phyloP scores from a whole-genome alignment of 1,139 yeast species.

The Geotrichum carabidarum region DNA sequence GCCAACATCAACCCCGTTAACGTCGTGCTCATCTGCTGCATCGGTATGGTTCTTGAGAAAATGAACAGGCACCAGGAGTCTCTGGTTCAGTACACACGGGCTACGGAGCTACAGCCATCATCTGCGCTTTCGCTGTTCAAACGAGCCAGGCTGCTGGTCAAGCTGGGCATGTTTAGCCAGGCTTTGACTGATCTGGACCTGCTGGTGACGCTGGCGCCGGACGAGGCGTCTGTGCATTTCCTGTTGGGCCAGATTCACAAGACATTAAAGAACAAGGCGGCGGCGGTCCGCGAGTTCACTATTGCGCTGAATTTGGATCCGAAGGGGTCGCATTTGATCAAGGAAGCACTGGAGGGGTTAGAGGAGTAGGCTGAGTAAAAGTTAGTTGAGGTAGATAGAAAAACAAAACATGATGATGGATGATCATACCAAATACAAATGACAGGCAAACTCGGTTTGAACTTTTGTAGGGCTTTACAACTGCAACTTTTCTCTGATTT shows the following conservation, averaged over 20 bases:
- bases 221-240: slow-evolving; percentile 91
- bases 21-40: slow-evolving; percentile 83
- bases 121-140: slow-evolving; percentile 86
- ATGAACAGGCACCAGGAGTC: slow-evolving; percentile 67
- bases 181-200: slow-evolving; percentile 73
- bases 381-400: not conserved
- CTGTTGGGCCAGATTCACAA: slow-evolving; percentile 82
- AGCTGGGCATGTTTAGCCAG: slow-evolving; percentile 62
- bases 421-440: not conserved
- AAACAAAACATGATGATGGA: not conserved
- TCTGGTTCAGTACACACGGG: slow-evolving; percentile 73
- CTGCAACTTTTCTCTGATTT: too few relatives aligned
- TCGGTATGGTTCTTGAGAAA: slow-evolving; percentile 90
- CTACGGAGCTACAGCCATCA: slow-evolving; percentile 67
- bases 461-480: too few relatives aligned
- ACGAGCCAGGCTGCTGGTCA: slow-evolving; percentile 74
- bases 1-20: slow-evolving; percentile 85
- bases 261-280: slow-evolving; percentile 64
- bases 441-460: not conserved
- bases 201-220: slow-evolving; percentile 75
- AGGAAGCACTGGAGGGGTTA: slow-evolving; percentile 66
- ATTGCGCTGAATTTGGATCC: slow-evolving; percentile 90
- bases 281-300: slow-evolving; percentile 82
- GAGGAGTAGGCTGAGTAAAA: not conserved
- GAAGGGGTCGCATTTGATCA: slow-evolving; percentile 79